Conservation (phyloP, 1,284 basidiomycete genomes). For the Malassezia globosa region DNA sequence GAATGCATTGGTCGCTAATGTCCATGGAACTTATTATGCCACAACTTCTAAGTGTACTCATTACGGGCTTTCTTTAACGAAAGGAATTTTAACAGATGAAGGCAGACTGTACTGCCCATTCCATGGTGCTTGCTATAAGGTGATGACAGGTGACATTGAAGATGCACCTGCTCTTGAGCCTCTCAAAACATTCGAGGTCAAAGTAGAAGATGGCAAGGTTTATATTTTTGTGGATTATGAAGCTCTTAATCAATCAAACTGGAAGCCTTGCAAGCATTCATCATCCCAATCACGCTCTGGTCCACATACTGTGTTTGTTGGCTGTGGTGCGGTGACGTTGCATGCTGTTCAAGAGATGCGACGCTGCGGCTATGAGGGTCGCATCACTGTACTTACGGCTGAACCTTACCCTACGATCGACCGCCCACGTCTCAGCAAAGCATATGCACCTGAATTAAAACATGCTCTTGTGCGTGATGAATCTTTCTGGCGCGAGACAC, state of each 20-base stretch:
- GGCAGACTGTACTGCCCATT: slow-evolving; percentile 71
- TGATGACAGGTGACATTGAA: slow-evolving; percentile 56
- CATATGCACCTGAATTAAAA: slow-evolving; percentile 62
- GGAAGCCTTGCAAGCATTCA: slow-evolving; percentile 29
- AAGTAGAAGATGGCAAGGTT: slow-evolving; percentile 59
- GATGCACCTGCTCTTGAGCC: slow-evolving; percentile 78
- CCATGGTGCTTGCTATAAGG: slow-evolving; percentile 87
- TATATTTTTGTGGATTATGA: slow-evolving; percentile 64
- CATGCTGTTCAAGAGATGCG: slow-evolving; percentile 71
- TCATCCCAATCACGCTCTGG: background rate
- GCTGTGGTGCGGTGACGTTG: slow-evolving; percentile 69
- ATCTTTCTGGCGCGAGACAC: slow-evolving; percentile 67
- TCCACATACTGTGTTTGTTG: slow-evolving; percentile 67
- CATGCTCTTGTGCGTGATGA: slow-evolving; percentile 66
- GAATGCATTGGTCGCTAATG: slow-evolving; percentile 57
- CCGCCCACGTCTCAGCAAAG: slow-evolving; percentile 80
- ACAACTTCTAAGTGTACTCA: slow-evolving; percentile 81
- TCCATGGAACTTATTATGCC: slow-evolving; percentile 59
- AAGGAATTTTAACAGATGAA: slow-evolving; percentile 68
- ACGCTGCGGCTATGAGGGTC: slow-evolving; percentile 65
- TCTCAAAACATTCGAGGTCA: slow-evolving; percentile 66
- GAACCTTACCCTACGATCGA: slow-evolving; percentile 77
- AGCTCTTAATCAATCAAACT: slow-evolving; percentile 52
- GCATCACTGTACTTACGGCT: slow-evolving; percentile 67
- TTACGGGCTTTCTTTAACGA: slow-evolving; percentile 67